Evolutionary conservation across 768 basidiomycete genomes (phyloP).

Genomic region (Astraeus odoratus): DNA sequence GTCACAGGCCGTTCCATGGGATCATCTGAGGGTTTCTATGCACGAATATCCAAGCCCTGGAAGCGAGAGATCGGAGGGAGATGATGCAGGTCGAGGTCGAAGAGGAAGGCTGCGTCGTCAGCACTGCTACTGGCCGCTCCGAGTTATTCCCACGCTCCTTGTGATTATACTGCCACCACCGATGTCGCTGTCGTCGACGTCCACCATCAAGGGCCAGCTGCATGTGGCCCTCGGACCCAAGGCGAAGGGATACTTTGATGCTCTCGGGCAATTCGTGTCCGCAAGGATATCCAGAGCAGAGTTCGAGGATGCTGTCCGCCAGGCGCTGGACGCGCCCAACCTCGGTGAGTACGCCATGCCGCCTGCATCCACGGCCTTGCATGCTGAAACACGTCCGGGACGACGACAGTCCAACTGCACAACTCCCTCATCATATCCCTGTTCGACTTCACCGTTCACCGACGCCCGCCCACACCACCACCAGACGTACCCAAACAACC

Average conservation of each 20-base stretch:
- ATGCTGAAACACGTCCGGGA: conserved; percentile 10
- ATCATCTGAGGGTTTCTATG: conserved; percentile 10
- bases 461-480: conserved; percentile 60
- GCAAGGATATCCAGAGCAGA: conserved; percentile 66
- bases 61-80: conserved; percentile 2
- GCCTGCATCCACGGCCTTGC: background rate
- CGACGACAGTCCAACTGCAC: conserved; percentile 76
- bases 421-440: conserved; percentile 80
- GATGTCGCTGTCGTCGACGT: conserved; percentile 75
- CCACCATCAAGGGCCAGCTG: conserved; percentile 65
- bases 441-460: conserved; percentile 71
- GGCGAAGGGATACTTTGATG: conserved; percentile 52
- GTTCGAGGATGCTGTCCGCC: conserved; percentile 66
- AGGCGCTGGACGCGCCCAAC: conserved; percentile 51
- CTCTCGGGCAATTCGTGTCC: conserved; percentile 60
- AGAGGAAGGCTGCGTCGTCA: conserved; percentile 6
- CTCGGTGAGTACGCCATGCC: conserved; percentile 31
- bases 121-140: too few relatives aligned
- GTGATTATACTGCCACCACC: too few relatives aligned
- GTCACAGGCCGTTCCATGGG: conserved; percentile 51
- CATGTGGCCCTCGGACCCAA: conserved; percentile 54
- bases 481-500: conserved; percentile 54
- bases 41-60: background rate
- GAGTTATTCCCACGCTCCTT: too few relatives aligned
- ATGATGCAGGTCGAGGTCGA: background rate